phyloP scores from a whole-genome alignment of 2,329 filamentous ascomycete genomes.

The Trichoderma atrobrunneum region DNA sequence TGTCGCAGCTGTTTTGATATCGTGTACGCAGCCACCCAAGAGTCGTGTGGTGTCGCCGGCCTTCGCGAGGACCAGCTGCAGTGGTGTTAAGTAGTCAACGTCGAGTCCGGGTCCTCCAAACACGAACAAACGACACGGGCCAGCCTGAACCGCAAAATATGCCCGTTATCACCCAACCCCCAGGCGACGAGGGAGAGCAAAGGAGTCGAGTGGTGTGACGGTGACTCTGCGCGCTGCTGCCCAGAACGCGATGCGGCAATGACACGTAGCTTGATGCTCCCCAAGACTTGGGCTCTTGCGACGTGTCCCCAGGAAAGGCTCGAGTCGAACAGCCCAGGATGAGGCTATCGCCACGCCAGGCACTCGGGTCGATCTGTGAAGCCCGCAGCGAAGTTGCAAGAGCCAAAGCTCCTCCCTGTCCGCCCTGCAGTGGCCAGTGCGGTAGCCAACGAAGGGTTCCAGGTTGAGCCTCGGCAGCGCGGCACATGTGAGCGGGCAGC shows the following conservation, averaged over 20 bases:
- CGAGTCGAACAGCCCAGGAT: neutral
- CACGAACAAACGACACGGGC: too few relatives aligned
- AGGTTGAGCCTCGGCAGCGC: constrained; percentile 13
- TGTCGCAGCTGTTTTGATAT: neutral
- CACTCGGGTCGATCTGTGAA: neutral
- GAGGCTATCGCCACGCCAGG: constrained; percentile 3
- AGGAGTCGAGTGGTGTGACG: neutral
- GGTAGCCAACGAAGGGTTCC: neutral
- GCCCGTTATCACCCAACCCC: neutral
- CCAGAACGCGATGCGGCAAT: neutral
- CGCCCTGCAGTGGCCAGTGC: neutral
- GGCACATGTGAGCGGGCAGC: constrained; percentile 7
- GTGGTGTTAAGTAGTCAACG: neutral
- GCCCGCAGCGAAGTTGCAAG: neutral
- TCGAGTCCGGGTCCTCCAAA: neutral
- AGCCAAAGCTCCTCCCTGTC: neutral
- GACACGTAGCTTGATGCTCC: neutral
- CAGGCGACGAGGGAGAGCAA: neutral
- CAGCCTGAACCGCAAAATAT: neutral
- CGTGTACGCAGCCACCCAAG: neutral
- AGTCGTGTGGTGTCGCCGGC: neutral
- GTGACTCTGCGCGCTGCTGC: neutral
- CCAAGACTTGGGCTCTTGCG: neutral
- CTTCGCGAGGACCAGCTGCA: neutral
- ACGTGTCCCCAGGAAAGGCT: neutral